phyloP scores from a whole-genome alignment of 2,329 filamentous ascomycete genomes.

The Xylariaceae sp. region DNA sequence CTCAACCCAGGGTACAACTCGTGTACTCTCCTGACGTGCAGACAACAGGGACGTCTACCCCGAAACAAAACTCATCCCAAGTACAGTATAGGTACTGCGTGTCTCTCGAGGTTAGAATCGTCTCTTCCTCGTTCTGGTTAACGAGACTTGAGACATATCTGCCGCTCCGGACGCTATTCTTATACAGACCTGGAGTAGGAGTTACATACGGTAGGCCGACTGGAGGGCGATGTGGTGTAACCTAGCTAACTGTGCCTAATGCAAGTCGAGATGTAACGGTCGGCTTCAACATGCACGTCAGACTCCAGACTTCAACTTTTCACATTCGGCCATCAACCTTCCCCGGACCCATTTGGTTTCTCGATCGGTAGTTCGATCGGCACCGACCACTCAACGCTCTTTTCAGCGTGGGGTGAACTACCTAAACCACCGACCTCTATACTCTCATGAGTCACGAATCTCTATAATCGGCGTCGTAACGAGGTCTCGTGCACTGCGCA shows the following conservation, averaged over 20 bases:
- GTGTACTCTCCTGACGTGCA: too few relatives aligned
- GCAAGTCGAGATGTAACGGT: background rate
- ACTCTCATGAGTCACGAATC: background rate
- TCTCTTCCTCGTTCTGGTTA: too few relatives aligned
- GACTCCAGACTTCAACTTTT: background rate
- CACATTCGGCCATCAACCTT: background rate
- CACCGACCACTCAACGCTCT: background rate
- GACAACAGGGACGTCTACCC: too few relatives aligned
- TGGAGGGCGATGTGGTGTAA: background rate
- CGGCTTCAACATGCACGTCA: background rate
- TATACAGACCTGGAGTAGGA: too few relatives aligned
- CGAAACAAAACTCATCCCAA: too few relatives aligned
- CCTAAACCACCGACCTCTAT: background rate
- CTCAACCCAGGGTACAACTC: too few relatives aligned
- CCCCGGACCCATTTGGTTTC: background rate
- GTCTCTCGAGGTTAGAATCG: too few relatives aligned
- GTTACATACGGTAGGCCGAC: background rate
- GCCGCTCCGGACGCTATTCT: too few relatives aligned
- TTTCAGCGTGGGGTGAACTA: background rate
- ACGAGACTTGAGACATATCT: too few relatives aligned
- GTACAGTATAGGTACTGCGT: too few relatives aligned
- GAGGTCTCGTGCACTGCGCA: background rate
- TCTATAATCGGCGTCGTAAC: background rate
- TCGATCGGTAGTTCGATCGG: background rate
- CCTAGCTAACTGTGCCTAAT: background rate